A percentile compares a stretch with the other conserved stretches of the same genome.
Conservation (phyloP, 176 grass and related monocot species). For the Raddia distichophylla region DNA sequence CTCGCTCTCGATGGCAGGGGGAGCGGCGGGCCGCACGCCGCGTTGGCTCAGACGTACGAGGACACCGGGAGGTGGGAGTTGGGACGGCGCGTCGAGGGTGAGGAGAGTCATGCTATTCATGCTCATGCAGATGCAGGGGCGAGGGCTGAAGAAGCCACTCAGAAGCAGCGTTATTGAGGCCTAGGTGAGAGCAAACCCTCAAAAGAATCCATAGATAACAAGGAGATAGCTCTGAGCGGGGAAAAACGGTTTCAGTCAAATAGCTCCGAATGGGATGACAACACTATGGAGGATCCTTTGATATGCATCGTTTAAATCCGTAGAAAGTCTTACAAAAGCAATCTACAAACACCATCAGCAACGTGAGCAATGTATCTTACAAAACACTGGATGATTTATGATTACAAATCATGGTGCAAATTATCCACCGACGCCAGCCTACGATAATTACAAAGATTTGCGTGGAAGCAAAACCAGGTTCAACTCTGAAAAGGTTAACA, state of each 20-base stretch:
- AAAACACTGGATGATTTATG: constrained; percentile 24
- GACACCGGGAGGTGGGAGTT: constrained; percentile 30
- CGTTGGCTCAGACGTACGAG: constrained; percentile 38
- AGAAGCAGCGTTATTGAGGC: constrained; percentile 32
- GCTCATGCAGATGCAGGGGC: background rate
- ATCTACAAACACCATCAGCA: constrained; percentile 14
- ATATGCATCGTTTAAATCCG: constrained; percentile 37
- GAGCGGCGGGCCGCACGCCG: constrained; percentile 23
- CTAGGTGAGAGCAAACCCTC: too few species aligned
- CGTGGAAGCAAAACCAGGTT: background rate
- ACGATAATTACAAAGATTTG: constrained; percentile 12
- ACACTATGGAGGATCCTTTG: too few species aligned
- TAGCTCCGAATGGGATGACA: too few species aligned
- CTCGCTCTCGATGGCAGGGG: constrained; percentile 12
- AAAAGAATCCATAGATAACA: too few species aligned
- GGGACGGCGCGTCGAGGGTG: constrained; percentile 32
- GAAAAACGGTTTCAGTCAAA: too few species aligned
- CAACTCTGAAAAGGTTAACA: background rate
- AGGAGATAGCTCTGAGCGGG: too few species aligned
- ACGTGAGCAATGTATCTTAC: background rate
- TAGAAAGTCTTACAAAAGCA: background rate
- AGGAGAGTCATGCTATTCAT: background rate
- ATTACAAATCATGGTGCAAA: constrained; percentile 20
- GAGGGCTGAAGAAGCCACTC: constrained; percentile 29
- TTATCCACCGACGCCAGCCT: background rate